Evolutionary conservation across 2,329 filamentous ascomycete genomes (phyloP).

Genomic region (Exophiala xenobiotica): DNA sequence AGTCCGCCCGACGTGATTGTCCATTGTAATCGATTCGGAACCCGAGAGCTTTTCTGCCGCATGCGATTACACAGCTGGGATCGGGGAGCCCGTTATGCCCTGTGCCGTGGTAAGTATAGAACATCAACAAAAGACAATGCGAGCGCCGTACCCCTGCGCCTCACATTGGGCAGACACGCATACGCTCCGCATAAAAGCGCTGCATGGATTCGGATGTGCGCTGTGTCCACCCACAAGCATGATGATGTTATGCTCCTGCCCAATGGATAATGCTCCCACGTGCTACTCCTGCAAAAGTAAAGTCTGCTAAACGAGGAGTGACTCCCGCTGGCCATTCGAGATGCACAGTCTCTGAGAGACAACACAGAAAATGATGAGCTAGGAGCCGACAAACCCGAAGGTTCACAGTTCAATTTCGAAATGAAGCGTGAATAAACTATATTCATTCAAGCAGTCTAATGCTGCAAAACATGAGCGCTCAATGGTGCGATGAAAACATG

Average conservation of each 20-base stretch:
- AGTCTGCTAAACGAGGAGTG: too few relatives aligned
- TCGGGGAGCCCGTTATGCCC: too few relatives aligned
- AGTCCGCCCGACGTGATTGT: background rate
- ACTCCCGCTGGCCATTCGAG: too few relatives aligned
- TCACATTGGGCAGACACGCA: conserved; percentile 28
- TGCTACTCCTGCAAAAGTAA: too few relatives aligned
- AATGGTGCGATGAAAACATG: background rate
- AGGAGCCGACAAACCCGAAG: too few relatives aligned
- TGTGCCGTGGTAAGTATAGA: background rate
- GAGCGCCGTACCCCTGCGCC: conserved; percentile 7
- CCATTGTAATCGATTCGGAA: background rate
- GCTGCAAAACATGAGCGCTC: background rate
- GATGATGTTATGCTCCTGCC: conserved; percentile 1
- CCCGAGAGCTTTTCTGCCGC: too few relatives aligned
- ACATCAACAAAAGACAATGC: background rate
- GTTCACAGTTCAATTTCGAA: too few relatives aligned
- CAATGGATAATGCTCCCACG: too few relatives aligned
- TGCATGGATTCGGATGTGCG: conserved; percentile 1
- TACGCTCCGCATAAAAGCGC: conserved; percentile 4
- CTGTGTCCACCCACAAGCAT: conserved; percentile 12
- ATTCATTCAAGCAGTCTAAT: background rate
- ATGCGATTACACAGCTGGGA: background rate
- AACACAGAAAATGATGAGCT: too few relatives aligned
- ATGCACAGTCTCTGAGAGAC: too few relatives aligned
- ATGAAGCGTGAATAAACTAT: background rate